phyloP scores from a whole-genome alignment of 2,329 filamentous ascomycete species.

The Ophiostoma novo-ulmi region DNA sequence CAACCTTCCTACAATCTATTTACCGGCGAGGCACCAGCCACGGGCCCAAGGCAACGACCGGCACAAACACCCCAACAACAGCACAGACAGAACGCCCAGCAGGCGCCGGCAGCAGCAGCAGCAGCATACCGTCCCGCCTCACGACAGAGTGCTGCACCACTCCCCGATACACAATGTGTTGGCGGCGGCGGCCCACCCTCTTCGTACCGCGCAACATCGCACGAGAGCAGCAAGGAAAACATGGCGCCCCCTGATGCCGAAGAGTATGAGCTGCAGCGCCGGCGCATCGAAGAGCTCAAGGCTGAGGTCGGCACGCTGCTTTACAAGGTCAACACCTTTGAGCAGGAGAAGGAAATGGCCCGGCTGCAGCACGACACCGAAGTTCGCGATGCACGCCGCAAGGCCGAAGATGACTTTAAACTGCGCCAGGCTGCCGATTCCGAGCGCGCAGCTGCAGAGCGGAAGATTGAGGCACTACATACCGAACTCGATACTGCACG shows the following conservation, averaged over 20 bases:
- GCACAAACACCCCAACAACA: constrained; percentile 11
- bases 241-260: constrained; percentile 54
- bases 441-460: constrained; percentile 46
- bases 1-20: constrained; percentile 40
- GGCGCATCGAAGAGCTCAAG: constrained; percentile 69
- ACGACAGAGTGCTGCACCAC: constrained; percentile 26
- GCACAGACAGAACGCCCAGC: not conserved
- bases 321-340: constrained; percentile 80
- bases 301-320: constrained; percentile 82
- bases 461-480: constrained; percentile 47
- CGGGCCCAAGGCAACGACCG: constrained; percentile 2
- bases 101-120: constrained; percentile 25
- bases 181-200: constrained; percentile 21
- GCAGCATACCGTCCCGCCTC: constrained; percentile 28
- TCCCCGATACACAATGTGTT: constrained; percentile 26
- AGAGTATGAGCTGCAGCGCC: constrained; percentile 53
- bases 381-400: constrained; percentile 69
- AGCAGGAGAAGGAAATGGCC: constrained; percentile 80
- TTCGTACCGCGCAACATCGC: constrained; percentile 45
- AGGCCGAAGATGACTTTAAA: constrained; percentile 81
- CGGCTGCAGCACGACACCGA: constrained; percentile 77
- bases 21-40: constrained; percentile 32
- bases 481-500: constrained; percentile 50
- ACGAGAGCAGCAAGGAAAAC: constrained; percentile 57
- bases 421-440: constrained; percentile 55